phyloP scores from a whole-genome alignment of 2,329 filamentous ascomycete genomes.

The Hypoxylon sp. region DNA sequence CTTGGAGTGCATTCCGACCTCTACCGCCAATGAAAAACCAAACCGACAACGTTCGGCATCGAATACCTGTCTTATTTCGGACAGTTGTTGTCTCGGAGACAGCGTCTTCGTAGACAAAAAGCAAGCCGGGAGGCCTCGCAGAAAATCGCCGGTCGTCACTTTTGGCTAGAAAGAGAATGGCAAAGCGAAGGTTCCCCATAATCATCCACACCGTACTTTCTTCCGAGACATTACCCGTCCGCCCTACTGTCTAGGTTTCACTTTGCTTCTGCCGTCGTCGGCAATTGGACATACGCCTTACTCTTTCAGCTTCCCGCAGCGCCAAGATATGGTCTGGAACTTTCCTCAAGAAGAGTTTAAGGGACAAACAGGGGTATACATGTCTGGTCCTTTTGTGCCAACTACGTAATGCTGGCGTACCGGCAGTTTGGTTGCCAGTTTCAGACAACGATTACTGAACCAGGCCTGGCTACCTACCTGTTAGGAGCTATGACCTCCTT shows the following conservation, averaged over 20 bases:
- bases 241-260: not conserved
- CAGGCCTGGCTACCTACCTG: not conserved
- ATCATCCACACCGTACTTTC: not conserved
- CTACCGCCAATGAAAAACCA: not conserved
- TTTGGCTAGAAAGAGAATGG: not conserved
- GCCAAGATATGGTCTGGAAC: not conserved
- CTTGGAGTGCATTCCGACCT: not conserved
- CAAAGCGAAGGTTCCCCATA: not conserved
- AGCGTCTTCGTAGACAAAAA: not conserved
- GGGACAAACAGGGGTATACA: not conserved
- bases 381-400: not conserved
- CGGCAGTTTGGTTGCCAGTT: not conserved
- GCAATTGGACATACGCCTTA: not conserved
- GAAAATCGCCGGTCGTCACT: not conserved
- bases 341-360: not conserved
- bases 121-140: not conserved
- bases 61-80: not conserved
- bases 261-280: not conserved
- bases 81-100: not conserved
- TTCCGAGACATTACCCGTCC: not conserved
- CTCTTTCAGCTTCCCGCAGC: not conserved
- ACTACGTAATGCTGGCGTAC: not conserved
- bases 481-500: not conserved
- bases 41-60: not conserved
- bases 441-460: not conserved